Evolutionary conservation across 371 early-diverging fungal genomes (phyloP), one percentile per base, ranked within the genome.

Genomic region (Rhizomucor pusillus): DNA sequence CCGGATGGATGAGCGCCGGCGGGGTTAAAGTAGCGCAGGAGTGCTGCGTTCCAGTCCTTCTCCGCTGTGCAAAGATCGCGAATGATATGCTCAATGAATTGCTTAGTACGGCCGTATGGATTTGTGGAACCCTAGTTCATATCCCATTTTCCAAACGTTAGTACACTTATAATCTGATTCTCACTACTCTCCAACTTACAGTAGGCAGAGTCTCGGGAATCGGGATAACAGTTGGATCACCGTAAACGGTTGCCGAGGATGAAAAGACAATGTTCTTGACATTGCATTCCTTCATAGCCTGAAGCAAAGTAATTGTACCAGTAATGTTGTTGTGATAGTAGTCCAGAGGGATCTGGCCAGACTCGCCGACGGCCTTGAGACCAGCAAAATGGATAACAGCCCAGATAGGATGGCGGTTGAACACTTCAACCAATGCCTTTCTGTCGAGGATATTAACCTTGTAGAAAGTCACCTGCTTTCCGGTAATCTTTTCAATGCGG

Each of bases 1-100:
- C 94, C 94, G 24, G 89, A 86, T 24, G 85, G 80, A 67, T 93
- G 94, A 1, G 94, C 94, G 47, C 91, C 90, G 1, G 89, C 87
- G 22, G 95, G 95, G 74, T 94, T 94, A 54, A 94, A 94, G 80
- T 94, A 94, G 43, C 95, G 77, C 43, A 94, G 75, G 44, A 92
- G 67, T 47, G 84, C 81, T 11, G 87, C 89, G 44, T 81, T 86
- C 88, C 86, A 89, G 19, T 78, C 79, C 12, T 67, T 56, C 43
- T 80, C 73, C 23, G 88, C 87, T 11, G 67, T 66, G 64, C 82
- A 82, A 14, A 85, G 73, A 59, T 93, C 93, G 36, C 79, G 79
- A 61, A 93, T 83, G 24, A 92, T 85, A 60, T 82, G 77, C 60
- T 94, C 94, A 76, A 86, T 81, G 62, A 87, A 90, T 43, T 86